phyloP scores from a whole-genome alignment of 1,284 basidiomycete genomes.

The Rhodotorula sp. region DNA sequence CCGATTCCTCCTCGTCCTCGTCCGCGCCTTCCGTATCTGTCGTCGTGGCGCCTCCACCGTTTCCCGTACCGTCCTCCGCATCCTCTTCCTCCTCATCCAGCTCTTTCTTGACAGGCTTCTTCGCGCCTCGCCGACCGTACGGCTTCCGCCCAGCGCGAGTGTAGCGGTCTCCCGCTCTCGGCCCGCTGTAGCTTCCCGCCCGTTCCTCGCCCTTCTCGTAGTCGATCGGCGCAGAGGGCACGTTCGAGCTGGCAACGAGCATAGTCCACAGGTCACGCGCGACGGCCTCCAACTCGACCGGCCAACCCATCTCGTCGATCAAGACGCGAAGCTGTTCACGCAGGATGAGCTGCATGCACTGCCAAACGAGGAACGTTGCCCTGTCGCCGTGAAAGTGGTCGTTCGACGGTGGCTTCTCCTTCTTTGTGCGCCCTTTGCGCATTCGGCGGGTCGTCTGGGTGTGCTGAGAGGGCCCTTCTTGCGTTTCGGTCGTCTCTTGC shows the following conservation, averaged over 20 bases:
- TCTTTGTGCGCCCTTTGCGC: constrained; percentile 22
- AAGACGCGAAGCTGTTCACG: constrained; percentile 29
- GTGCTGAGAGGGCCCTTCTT: constrained; percentile 23
- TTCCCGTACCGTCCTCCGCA: background rate
- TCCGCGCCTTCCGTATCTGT: background rate
- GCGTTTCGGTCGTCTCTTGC: constrained; percentile 34
- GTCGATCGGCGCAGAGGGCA: constrained; percentile 24
- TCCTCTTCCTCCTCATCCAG: constrained; percentile 2
- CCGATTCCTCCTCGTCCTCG: constrained; percentile 10
- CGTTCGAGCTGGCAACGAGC: constrained; percentile 14
- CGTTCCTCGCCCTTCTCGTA: constrained; percentile 23
- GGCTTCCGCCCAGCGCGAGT: constrained; percentile 3
- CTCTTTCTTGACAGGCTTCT: background rate
- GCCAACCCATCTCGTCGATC: constrained; percentile 36
- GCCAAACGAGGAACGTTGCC: constrained; percentile 25
- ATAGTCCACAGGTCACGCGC: constrained; percentile 30
- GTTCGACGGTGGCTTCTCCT: constrained; percentile 12
- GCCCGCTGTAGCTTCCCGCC: constrained; percentile 29
- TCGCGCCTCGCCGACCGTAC: background rate
- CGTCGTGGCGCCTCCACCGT: background rate
- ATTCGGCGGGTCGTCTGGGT: constrained; percentile 20
- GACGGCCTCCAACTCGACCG: constrained; percentile 30
- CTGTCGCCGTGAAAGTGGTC: constrained; percentile 34
- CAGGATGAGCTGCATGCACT: constrained; percentile 35
- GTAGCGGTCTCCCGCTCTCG: constrained; percentile 20